Evolutionary conservation across 108 stramenopile species (phyloP), one percentile per base, ranked within the genome.

Genomic region (Pelagomonas calceolata): DNA sequence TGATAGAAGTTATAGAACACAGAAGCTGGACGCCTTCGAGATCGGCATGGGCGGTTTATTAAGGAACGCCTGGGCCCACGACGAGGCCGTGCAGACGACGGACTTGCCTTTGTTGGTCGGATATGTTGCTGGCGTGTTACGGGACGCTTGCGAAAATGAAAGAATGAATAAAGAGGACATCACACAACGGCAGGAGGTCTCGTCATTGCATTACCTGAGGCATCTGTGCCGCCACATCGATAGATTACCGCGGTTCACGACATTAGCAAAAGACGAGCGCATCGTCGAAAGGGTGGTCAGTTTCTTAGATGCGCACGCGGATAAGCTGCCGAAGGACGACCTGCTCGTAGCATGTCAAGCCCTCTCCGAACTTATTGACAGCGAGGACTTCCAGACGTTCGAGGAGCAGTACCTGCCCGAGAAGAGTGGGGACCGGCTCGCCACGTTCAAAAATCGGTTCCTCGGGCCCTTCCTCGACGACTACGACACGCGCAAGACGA

Each of bases 21-120:
- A 30, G 5, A 39, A 51, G 36, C 46, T 74, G 46, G 79, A 80
- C 67, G 76, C 73, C 66, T 80, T 80, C 65, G 75, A 76, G 31
- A 73, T 34, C 35, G 70, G 71, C 9, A 34, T 80, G 46, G 74
- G 76, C 36, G 65, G 60, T 4, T 66, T 72, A 15, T 67, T 80
- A 30, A 32, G 36, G 18, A 80, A 80, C 64, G 79, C 75, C 17
- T 80, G 79, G 79, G 21, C 37, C 30, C 75, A 80, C 64, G 72
- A 68, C 30, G 79, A 80, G 66, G 79, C 74, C 37, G 34, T 69
- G 18, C 79, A 80, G 51, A 80, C 79, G 33, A 80, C 79, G 30
- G 79, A 80, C 36, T 26, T 75, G 18, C 79, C 70, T 32, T 64
- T 75, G 30, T 33, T 80, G 17, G 45, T 75, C 29, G 30, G 66